Evolutionary conservation across 2,329 filamentous ascomycete species (phyloP).

Genomic region (Fusarium algeriense): DNA sequence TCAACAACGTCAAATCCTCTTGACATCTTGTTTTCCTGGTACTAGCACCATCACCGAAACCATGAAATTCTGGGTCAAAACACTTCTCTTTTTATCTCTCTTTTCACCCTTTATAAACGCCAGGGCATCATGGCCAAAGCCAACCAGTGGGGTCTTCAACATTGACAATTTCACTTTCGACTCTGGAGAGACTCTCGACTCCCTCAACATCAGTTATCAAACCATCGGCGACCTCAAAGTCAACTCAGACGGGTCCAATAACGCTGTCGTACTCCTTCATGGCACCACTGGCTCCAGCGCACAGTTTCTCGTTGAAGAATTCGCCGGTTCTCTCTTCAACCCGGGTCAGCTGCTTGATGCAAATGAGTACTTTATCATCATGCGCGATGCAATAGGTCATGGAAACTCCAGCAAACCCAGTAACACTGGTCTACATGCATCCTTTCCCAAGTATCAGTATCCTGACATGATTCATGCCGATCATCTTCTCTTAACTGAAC

Average conservation of each 20-base stretch:
- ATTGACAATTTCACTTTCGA: constrained; percentile 21
- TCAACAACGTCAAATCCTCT: accelerated
- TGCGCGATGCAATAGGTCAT: constrained; percentile 25
- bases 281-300: neutral
- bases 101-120: accelerated
- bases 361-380: constrained; percentile 27
- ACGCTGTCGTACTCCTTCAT: constrained; percentile 27
- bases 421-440: constrained; percentile 3
- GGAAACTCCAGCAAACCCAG: constrained; percentile 35
- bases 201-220: constrained; percentile 23
- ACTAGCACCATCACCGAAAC: accelerated
- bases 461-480: constrained; percentile 16
- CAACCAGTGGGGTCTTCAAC: neutral
- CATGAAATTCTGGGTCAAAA: neutral
- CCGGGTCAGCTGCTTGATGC: constrained; percentile 14
- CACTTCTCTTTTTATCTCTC: accelerated
- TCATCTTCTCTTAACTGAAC: neutral
- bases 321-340: constrained; percentile 19
- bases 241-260: constrained; percentile 11
- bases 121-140: neutral
- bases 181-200: neutral
- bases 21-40: neutral
- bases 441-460: constrained; percentile 27
- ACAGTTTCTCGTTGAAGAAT: constrained; percentile 21
- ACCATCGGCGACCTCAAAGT: constrained; percentile 31